Evolutionary conservation across 441 rosid species (phyloP), one percentile per base, ranked within the genome.

Genomic region (Aquilaria agallochum): DNA sequence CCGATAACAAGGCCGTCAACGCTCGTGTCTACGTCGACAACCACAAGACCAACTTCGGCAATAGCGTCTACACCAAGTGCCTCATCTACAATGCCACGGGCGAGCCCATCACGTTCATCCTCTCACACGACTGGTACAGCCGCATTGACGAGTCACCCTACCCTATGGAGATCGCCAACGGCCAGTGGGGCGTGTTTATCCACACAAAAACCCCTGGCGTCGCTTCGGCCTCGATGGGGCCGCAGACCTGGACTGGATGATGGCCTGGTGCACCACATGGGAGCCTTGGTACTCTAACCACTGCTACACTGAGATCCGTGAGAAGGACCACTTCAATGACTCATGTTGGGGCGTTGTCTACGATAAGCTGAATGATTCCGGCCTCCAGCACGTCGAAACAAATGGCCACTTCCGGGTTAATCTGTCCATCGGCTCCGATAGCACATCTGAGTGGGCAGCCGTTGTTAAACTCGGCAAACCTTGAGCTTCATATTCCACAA

Each of bases 141-240:
- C 30, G 30, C 11, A 15, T 8, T n/a, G 55, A 33, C 1, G 9
- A 7, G 11, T 2, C 31, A 31, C 55, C 55, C 20, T 52, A 52
- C 55, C 55, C 55, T 1, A 1, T 1, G 20, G 20, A 15, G 20
- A 15, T 15, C 20, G 20, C 20, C 20, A 15, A 15, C 20, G 20
- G 20, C 20, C 55, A 52, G 55, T 52, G 55, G 55, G 55, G 55
- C 7, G 55, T 6, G 10, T 52, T 52, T n/a, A 31, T 52, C 2
- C 55, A 52, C 14, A 33, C 30, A 6, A 52, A 52, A 48, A 48
- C 11, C 2, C 14, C 55, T 2, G 31, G 11, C 1, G 8, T 33
- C 4, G 31, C 55, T 15, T 5, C 2, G 30, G 30, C 32, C 20
- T 15, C 20, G 9, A 52, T 2, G 3, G 11, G 5, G 55, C 9